Evolutionary conservation across 164 flowering plant species (phyloP), one percentile per base, ranked within the genome.

Genomic region (Liriodendron chinense): DNA sequence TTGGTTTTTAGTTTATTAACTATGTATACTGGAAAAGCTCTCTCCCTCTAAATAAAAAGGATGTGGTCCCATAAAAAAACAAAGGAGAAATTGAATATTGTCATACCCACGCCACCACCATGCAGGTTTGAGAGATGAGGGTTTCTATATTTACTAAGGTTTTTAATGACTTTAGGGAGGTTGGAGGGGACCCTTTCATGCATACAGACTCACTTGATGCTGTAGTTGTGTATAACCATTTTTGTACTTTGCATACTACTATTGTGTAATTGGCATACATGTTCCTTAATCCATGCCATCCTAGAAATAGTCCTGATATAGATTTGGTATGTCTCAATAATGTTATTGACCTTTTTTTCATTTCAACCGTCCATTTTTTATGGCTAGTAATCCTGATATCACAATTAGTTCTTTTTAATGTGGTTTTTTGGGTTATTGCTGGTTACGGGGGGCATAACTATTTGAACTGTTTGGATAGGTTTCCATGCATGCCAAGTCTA

Each of bases 1-100:
- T 71, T 43, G 61, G 23, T 21, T 62, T 18, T 47, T 25, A 62
- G 64, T 13, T 13, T 47, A 63, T 21, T 23, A 65, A 18, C 22
- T 8, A 65, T 65, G 13, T 49, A 64, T 8, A 9, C 26, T 65
- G 47, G 76, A 65, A 16, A 65, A 28, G 56, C 43, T 59, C 28
- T 34, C 74, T 23, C 49, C 12, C 43, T 34, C 43, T 34, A 34
- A 77, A 28, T 71, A 22, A 70, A 47, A 70, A 63, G 68, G 7
- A 34, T 49, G 89, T 88, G 91, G 91, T 88, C 91, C 91, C 84
- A 68, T 68, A 26, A 62, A 77, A 49, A 73, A 24, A 64, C n/a
- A 62, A 50, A 53, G 43, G 78, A 76, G 80, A 13, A 83, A 89
- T 84, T 90, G 89, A 90, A 88, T 84, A 88, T 83, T 86, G 81